These are phyloP conservation scores for Tetraselmis chui DNA, from an alignment of 139 green algal genomes.

Conservation along the genomic window DNA sequence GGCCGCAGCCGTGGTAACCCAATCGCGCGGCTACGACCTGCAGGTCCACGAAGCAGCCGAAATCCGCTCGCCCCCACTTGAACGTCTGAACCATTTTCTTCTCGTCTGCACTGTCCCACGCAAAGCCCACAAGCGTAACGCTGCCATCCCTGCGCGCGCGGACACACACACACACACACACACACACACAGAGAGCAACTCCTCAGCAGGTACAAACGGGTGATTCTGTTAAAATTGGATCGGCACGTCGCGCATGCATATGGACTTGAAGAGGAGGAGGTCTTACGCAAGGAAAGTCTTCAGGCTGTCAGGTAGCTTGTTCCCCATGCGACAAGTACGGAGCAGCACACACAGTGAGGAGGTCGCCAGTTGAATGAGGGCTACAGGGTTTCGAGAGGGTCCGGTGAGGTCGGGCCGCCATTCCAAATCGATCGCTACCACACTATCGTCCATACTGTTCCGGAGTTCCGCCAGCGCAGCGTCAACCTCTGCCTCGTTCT, in stretches of 20 bases:
- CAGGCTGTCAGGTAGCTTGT: conserved; percentile 26
- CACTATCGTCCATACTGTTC: conserved; percentile 32
- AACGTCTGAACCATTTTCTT: conserved; percentile 44
- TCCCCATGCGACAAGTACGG: conserved; percentile 16
- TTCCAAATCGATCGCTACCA: conserved; percentile 54
- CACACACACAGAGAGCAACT: no score
- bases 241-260: no score
- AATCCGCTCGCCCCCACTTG: conserved; percentile 8
- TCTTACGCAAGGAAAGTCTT: conserved; percentile 23
- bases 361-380: conserved; percentile 27
- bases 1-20: conserved; percentile 29
- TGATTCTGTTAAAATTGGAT: no score
- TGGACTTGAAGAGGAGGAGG: not conserved
- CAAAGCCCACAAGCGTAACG: conserved; percentile 36
- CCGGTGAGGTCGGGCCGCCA: conserved; percentile 33
- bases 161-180: no score
- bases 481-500: conserved; percentile 19
- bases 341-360: conserved; percentile 27
- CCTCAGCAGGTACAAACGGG: no score
- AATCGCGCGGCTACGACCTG: conserved; percentile 25
- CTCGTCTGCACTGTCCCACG: conserved; percentile 43
- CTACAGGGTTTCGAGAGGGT: conserved; percentile 13
- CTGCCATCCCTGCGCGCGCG: conserved; percentile 10
- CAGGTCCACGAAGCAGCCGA: conserved; percentile 24
- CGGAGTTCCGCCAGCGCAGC: conserved; percentile 25